These are phyloP conservation scores for Penicillium canescens DNA, from an alignment of 495 filamentous ascomycete genomes.

Conservation along the genomic window DNA sequence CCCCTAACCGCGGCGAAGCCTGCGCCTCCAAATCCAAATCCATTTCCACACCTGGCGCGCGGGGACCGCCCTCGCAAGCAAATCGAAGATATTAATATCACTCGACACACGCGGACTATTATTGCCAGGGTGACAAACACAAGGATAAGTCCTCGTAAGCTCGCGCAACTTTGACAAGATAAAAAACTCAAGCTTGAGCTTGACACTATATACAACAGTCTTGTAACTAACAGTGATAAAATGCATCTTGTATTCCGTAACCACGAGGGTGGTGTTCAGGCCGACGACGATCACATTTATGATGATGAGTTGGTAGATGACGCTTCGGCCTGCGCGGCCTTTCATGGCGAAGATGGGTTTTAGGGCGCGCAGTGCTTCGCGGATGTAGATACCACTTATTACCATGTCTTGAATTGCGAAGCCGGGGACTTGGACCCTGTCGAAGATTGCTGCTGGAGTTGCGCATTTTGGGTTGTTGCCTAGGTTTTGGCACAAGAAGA, in stretches of 20 bases:
- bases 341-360: slow-evolving; percentile 15
- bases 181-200: slow-evolving; percentile 62
- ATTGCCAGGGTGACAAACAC: slow-evolving; percentile 2
- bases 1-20: not conserved
- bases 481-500: slow-evolving; percentile 41
- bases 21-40: slow-evolving; percentile 1
- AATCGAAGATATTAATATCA: slow-evolving; percentile 21
- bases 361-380: slow-evolving; percentile 37
- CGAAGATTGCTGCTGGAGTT: slow-evolving; percentile 41
- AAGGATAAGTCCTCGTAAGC: slow-evolving; percentile 12
- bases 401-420: slow-evolving; percentile 59
- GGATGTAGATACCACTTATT: slow-evolving; percentile 57
- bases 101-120: slow-evolving; percentile 9
- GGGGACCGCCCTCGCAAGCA: not conserved
- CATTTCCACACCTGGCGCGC: not conserved
- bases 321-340: slow-evolving; percentile 33
- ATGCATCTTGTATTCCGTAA: slow-evolving; percentile 47
- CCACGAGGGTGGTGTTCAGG: slow-evolving; percentile 51
- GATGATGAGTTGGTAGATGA: slow-evolving; percentile 49
- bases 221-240: slow-evolving; percentile 49
- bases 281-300: slow-evolving; percentile 53
- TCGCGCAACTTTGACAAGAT: slow-evolving; percentile 37
- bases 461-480: slow-evolving; percentile 21
- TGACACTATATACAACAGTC: slow-evolving; percentile 57
- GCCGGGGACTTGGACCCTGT: slow-evolving; percentile 54